Evolutionary conservation across 257 asterid genomes (phyloP).

Genomic region (Rauvolfia tetraphylla): DNA sequence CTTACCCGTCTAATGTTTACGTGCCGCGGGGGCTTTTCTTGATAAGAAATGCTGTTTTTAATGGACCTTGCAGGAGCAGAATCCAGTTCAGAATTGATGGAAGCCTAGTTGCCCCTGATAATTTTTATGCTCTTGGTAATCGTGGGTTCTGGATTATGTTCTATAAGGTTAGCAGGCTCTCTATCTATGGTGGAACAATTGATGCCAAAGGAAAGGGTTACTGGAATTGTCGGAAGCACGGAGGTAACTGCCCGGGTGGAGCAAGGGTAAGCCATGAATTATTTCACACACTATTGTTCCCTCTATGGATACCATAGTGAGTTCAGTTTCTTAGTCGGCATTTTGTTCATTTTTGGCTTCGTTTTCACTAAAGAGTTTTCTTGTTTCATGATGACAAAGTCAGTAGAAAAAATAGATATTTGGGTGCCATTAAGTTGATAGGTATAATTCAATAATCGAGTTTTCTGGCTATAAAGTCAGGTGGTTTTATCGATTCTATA

Average conservation of each 20-base stretch:
- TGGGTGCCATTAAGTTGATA: no score
- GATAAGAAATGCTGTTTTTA: conserved; percentile 37
- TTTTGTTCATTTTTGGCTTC: no score
- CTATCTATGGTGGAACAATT: conserved; percentile 55
- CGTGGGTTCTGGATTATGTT: conserved; percentile 61
- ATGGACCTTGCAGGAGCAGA: conserved; percentile 58
- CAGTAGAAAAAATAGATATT: no score
- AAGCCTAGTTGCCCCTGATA: conserved; percentile 51
- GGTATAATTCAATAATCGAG: no score
- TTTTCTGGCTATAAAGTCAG: no score
- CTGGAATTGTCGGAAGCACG: conserved; percentile 50
- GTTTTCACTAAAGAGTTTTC: not conserved
- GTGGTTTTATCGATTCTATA: no score
- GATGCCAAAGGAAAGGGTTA: conserved; percentile 57
- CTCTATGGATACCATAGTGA: no score
- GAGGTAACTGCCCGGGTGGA: conserved; percentile 51
- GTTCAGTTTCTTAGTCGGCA: no score
- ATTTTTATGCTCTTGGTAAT: conserved; percentile 39
- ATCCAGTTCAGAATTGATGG: conserved; percentile 49
- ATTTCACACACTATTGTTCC: no score
- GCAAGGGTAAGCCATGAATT: conserved; percentile 50
- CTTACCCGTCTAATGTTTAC: conserved; percentile 43
- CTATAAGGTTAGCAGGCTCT: conserved; percentile 48
- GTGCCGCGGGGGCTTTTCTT: conserved; percentile 59
- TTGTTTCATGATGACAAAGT: no score